Evolutionary conservation across 169 alveolate species (phyloP).

Genomic region (Cryptosporidium viatorum): DNA sequence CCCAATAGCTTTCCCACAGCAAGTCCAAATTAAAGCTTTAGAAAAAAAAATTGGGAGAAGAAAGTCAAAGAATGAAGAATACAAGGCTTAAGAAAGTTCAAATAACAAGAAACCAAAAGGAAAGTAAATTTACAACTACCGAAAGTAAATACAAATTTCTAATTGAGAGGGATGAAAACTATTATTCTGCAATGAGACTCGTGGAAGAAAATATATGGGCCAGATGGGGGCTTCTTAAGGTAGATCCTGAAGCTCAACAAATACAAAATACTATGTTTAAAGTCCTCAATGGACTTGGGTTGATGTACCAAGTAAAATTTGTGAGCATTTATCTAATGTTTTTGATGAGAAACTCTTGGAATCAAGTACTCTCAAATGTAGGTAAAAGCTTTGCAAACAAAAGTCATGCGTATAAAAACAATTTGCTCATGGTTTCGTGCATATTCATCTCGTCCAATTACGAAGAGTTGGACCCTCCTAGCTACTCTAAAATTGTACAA

Average conservation of each 20-base stretch:
- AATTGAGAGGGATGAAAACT: not conserved
- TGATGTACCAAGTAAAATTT: constrained; percentile 19
- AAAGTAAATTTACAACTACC: too few relatives aligned
- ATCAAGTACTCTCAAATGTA: not conserved
- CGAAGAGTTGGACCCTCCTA: constrained; percentile 50
- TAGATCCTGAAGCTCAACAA: not conserved
- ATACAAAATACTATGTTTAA: constrained; percentile 23
- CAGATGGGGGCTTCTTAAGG: not conserved
- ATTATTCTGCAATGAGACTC: constrained; percentile 15
- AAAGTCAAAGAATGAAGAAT: not conserved
- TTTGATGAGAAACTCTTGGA: constrained; percentile 35
- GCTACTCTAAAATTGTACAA: not conserved
- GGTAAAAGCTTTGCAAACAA: constrained; percentile 3
- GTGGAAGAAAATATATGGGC: constrained; percentile 27
- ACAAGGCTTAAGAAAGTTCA: not conserved
- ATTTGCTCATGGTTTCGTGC: constrained; percentile 8
- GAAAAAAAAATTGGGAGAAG: too few relatives aligned
- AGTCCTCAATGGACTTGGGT: not conserved
- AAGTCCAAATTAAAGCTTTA: not conserved
- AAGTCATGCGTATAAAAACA: constrained; percentile 1
- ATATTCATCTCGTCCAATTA: constrained; percentile 45
- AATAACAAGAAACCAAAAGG: not conserved
- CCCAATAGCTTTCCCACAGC: not conserved
- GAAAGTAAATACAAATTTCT: too few relatives aligned
- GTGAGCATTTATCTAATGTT: constrained; percentile 50